Evolutionary conservation across 1,139 yeast species (phyloP).

Genomic region (Yamadazyma diospyri): DNA sequence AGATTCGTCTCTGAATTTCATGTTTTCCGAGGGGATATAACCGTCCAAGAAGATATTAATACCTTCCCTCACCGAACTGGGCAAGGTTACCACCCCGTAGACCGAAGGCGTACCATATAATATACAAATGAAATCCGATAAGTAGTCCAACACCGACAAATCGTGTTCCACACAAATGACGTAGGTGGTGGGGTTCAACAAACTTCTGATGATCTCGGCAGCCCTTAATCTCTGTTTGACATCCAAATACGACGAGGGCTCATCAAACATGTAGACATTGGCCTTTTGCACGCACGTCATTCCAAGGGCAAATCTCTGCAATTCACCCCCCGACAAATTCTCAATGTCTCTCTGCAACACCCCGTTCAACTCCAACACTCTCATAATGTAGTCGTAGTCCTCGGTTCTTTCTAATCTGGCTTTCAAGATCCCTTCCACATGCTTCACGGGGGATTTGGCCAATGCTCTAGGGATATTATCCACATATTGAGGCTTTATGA

Average conservation of each 20-base stretch:
- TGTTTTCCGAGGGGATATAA: conserved; percentile 92
- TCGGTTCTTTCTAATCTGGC: conserved; percentile 66
- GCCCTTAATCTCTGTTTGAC: conserved; percentile 98
- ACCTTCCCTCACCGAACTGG: conserved; percentile 97
- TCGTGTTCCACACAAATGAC: conserved; percentile 98
- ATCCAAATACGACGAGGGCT: conserved; percentile 96
- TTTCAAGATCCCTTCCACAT: conserved; percentile 80
- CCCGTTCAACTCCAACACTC: conserved; percentile 66
- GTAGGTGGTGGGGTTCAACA: conserved; percentile 69
- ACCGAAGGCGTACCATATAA: conserved; percentile 97
- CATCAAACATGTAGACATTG: conserved; percentile 97
- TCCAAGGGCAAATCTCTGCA: conserved; percentile 97
- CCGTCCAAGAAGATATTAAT: conserved; percentile 97
- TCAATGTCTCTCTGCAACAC: conserved; percentile 82
- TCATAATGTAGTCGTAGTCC: conserved; percentile 59
- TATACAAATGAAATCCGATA: conserved; percentile 94
- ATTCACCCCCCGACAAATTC: conserved; percentile 95
- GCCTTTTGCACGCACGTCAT: conserved; percentile 95
- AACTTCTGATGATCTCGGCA: conserved; percentile 86
- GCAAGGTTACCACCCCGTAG: conserved; percentile 96
- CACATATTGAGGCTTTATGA: conserved; percentile 96
- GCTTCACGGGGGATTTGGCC: conserved; percentile 77
- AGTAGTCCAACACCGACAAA: conserved; percentile 91
- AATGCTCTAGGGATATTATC: conserved; percentile 96
- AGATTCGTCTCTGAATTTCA: conserved; percentile 94